Base-by-base conservation (phyloP, 257 asterid genomes). In the Knoxia roxburghii region DNA sequence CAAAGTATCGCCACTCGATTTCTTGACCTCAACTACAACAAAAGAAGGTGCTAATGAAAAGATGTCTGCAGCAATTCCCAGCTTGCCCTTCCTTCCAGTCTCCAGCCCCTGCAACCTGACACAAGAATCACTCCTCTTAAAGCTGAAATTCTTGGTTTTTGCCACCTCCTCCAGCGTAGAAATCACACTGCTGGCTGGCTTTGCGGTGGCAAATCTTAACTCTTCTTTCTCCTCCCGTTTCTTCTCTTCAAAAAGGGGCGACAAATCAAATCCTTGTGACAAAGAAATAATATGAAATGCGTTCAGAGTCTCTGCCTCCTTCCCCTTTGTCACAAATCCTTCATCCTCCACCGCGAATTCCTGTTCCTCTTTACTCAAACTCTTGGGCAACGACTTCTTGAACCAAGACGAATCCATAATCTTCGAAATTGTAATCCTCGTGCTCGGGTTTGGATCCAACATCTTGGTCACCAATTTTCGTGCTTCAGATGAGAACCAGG, bases 281-380 rank as follows among this genome's bases (percentile, higher is more conserved):
- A 84, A 46, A 0, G 89, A 84, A n/a, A 84, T 84, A 29, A 84
- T 81, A 43, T 84, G 89, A 41, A 84, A 84, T 0, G 89, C 89
- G 8, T 81, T 84, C 61, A 84, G 23, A 0, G 84, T 70, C 76
- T 81, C 87, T 0, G 61, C 7, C 51, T 77, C 79, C 20, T 77
- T 73, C 18, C 72, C 71, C 56, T 68, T 75, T 11, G 17, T 59
- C 0, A 40, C 54, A 0, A 21, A 17, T 13, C 7, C 12, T 35
- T 70, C 81, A 23, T 71, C 80, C 5, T 72, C 84, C 32, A 52
- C 12, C 0, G 67, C 15, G 26, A 79, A 69, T 20, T 72, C 85
- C 24, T 75, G 72, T 8, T 75, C 81, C 48, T 79, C 85, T 12
- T 70, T 72, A 24, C 55, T 62, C 57, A 77, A 23, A 0, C 27